phyloP scores from a whole-genome alignment of 192 early-diverging fungal genomes.

The Backusella westeae region DNA sequence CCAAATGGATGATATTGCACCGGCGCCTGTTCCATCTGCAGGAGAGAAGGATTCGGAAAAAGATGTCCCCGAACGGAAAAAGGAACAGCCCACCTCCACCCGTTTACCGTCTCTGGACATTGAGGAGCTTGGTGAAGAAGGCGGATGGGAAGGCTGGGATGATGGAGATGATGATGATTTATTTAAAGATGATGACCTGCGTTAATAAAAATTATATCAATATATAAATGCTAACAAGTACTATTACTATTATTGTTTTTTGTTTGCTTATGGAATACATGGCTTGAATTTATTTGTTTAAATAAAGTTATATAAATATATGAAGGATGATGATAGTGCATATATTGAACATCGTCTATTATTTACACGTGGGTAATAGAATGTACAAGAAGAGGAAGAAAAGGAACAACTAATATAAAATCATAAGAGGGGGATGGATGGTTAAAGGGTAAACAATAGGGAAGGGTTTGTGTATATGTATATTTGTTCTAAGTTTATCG shows the following conservation, averaged over 20 bases:
- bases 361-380: constrained; percentile 1
- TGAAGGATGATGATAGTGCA: background rate
- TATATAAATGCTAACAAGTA: background rate
- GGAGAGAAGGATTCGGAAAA: background rate
- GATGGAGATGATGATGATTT: constrained; percentile 11
- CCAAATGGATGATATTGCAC: background rate
- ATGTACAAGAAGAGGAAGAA: background rate
- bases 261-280: background rate
- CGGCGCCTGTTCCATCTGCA: background rate
- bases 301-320: background rate
- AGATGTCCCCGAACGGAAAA: background rate
- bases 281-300: background rate
- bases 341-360: background rate
- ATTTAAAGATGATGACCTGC: constrained; percentile 8
- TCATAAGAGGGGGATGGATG: background rate
- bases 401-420: background rate
- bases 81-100: background rate
- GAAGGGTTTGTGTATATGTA: background rate
- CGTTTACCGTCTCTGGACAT: background rate
- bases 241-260: background rate
- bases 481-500: constrained; percentile 5
- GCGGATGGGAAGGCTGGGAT: constrained; percentile 17
- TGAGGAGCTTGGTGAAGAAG: background rate
- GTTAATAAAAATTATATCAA: background rate
- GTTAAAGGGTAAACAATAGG: background rate